phyloP scores from a whole-genome alignment of 495 filamentous ascomycete species.

The Sporormia fimetaria region DNA sequence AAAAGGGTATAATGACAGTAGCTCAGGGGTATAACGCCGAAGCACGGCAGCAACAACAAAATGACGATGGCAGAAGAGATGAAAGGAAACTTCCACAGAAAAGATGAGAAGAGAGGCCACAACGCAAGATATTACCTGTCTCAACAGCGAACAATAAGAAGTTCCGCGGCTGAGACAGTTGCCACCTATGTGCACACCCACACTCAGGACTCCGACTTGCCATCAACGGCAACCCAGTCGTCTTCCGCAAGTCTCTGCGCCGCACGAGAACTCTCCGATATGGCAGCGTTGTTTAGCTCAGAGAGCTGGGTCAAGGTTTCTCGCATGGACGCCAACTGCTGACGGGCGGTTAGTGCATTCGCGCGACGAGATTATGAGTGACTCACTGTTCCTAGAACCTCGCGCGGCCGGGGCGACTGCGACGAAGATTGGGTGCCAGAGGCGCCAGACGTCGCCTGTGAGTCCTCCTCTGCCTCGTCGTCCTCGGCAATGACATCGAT shows the following conservation, averaged over 20 bases:
- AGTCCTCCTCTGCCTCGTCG: slow-evolving; percentile 18
- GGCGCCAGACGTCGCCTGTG: slow-evolving; percentile 4
- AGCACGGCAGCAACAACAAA: background rate
- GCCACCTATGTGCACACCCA: too few species aligned
- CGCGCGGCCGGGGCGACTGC: slow-evolving; percentile 5
- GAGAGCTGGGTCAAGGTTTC: slow-evolving; percentile 18
- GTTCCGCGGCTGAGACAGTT: too few species aligned
- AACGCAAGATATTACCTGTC: background rate
- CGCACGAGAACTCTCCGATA: slow-evolving; percentile 22
- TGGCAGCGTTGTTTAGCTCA: slow-evolving; percentile 24
- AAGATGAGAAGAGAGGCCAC: background rate
- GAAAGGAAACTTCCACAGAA: background rate
- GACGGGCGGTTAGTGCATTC: slow-evolving; percentile 13
- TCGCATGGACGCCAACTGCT: slow-evolving; percentile 26
- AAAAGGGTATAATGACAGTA: background rate
- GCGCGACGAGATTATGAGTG: background rate
- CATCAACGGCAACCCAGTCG: slow-evolving; percentile 9
- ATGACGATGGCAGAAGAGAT: background rate
- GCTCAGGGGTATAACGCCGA: background rate
- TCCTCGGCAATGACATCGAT: slow-evolving; percentile 16
- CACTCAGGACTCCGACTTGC: background rate
- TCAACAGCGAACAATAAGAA: too few species aligned
- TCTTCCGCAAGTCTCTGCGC: slow-evolving; percentile 12
- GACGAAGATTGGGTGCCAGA: slow-evolving; percentile 4
- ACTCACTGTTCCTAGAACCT: slow-evolving; percentile 22